Percentiles rank a stretch among this genome's conserved stretches.
These are phyloP conservation scores for Boletus rubroflammeus DNA, from an alignment of 768 basidiomycete genomes.

Conservation along the genomic window DNA sequence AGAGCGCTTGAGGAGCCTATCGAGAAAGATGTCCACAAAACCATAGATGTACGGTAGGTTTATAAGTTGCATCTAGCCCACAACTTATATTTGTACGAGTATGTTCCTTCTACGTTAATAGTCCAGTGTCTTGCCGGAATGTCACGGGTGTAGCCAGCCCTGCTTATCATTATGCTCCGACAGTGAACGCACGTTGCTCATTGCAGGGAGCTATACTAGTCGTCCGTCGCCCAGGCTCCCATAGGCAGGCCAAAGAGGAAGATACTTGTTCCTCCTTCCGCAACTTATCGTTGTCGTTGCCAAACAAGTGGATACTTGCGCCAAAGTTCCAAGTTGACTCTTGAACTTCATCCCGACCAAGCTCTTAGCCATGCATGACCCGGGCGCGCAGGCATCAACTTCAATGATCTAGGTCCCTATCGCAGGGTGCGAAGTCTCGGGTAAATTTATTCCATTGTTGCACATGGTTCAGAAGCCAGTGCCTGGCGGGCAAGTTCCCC, in stretches of 20 bases:
- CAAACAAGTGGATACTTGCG: neutral
- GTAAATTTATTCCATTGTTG: neutral
- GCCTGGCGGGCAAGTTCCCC: neutral
- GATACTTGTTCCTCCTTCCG: neutral
- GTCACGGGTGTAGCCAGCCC: no score
- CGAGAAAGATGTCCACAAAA: conserved; percentile 40
- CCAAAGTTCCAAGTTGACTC: neutral
- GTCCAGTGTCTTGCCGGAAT: neutral
- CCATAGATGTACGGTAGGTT: conserved; percentile 9
- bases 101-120: neutral
- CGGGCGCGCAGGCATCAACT: neutral
- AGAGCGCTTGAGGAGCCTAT: conserved; percentile 67
- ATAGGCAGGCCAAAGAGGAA: neutral
- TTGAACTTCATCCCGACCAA: neutral
- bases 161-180: neutral
- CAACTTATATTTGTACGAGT: conserved; percentile 2
- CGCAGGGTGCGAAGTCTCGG: neutral
- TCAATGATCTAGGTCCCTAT: neutral
- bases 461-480: neutral
- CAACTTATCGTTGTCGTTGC: neutral
- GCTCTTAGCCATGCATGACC: no score
- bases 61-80: neutral
- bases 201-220: neutral
- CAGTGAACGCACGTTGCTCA: neutral
- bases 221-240: neutral